Percentiles rank a stretch among this genome's conserved stretches.
Evolutionary conservation across 2,329 filamentous ascomycete genomes (phyloP).

Genomic region (Monilinia polystroma): DNA sequence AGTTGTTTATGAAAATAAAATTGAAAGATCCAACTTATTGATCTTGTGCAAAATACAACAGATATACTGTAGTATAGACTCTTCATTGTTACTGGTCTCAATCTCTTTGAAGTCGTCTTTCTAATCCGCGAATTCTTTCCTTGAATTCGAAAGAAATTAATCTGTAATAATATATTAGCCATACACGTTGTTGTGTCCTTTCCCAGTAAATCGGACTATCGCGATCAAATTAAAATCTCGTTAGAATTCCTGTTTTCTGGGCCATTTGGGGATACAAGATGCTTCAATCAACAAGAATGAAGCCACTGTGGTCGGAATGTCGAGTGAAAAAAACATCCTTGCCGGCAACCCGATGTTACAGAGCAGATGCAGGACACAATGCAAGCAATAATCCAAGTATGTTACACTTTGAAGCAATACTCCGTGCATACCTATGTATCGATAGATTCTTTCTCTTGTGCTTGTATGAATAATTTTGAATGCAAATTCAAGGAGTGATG

Average conservation of each 20-base stretch:
- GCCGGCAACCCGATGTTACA: slow-evolving; percentile 13
- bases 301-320: not conserved
- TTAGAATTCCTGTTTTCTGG: not conserved
- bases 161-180: not conserved
- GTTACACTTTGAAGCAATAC: not conserved
- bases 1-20: not conserved
- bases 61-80: not conserved
- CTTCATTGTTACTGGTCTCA: not conserved
- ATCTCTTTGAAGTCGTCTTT: too few species aligned
- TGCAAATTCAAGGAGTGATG: not conserved
- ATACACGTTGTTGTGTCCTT: slow-evolving; percentile 11
- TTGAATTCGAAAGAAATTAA: not conserved
- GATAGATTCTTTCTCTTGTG: not conserved
- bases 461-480: not conserved
- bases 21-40: not conserved
- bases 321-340: not conserved
- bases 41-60: not conserved
- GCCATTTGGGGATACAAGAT: not conserved
- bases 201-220: slow-evolving; percentile 1
- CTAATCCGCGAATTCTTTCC: too few species aligned
- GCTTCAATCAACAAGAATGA: not conserved
- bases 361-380: not conserved
- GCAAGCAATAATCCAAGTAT: not conserved
- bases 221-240: slow-evolving; percentile 5
- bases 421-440: not conserved